A percentile compares a stretch with the other conserved stretches of the same genome.
Evolutionary conservation across 352 stramenopile species (phyloP).

Genomic region (Phytophthora parvispora): DNA sequence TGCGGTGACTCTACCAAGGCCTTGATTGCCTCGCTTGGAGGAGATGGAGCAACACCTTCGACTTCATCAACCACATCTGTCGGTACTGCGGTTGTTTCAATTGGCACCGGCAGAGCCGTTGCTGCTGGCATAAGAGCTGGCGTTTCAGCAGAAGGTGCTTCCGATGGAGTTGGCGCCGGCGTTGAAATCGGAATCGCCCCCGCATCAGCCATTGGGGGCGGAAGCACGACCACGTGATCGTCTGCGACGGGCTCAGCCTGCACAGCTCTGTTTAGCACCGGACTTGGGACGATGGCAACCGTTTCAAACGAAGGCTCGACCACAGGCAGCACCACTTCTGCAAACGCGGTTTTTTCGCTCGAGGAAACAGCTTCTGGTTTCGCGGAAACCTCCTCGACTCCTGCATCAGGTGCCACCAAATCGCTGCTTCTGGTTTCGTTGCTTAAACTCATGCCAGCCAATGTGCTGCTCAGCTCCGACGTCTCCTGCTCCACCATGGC

Average conservation of each 20-base stretch:
- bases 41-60: not conserved
- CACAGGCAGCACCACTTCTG: not conserved
- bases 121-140: not conserved
- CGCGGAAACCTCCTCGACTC: not conserved
- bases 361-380: not conserved
- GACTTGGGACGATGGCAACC: not conserved
- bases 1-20: slow-evolving; percentile 4
- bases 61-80: not conserved
- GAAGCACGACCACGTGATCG: slow-evolving; percentile 10
- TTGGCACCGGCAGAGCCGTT: not conserved
- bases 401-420: not conserved
- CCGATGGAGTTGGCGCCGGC: not conserved
- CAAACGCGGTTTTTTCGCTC: not conserved
- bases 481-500: slow-evolving; percentile 16
- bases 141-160: slow-evolving; percentile 7
- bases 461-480: slow-evolving; percentile 6
- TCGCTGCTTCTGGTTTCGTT: not conserved
- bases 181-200: slow-evolving; percentile 16
- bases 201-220: not conserved
- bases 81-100: not conserved
- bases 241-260: slow-evolving; percentile 13
- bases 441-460: slow-evolving; percentile 32
- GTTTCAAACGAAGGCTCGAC: not conserved
- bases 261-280: not conserved
- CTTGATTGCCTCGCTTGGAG: not conserved